Evolutionary conservation across 2,329 filamentous ascomycete genomes (phyloP).

Genomic region (Pseudogymnoascus destructans): DNA sequence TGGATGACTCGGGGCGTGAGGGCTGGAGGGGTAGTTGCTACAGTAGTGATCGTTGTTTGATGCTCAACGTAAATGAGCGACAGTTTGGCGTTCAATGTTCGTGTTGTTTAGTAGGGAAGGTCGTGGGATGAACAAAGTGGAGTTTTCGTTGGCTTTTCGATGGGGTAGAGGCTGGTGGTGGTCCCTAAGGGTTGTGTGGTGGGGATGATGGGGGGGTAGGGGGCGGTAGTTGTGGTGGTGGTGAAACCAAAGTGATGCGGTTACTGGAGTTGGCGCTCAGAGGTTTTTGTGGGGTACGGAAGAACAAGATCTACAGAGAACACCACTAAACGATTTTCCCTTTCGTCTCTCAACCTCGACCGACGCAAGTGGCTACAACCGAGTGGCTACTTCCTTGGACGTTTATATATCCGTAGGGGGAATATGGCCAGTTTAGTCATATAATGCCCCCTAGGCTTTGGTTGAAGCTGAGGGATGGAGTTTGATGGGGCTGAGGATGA

Average conservation of each 20-base stretch:
- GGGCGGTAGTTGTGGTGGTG: background rate
- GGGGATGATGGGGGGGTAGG: background rate
- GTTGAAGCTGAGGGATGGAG: background rate
- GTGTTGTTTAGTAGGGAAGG: conserved; percentile 6
- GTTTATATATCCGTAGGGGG: background rate
- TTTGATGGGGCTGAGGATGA: background rate
- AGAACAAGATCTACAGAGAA: background rate
- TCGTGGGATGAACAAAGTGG: background rate
- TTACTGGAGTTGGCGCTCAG: background rate
- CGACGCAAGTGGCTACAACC: conserved; percentile 2
- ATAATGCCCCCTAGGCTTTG: background rate
- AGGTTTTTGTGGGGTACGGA: background rate
- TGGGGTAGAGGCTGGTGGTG: conserved; percentile 3
- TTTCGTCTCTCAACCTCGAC: conserved; percentile 7
- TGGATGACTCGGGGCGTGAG: background rate
- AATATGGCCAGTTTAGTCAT: background rate
- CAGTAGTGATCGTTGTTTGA: background rate
- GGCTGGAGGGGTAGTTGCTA: background rate
- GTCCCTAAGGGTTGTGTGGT: background rate
- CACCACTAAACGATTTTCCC: background rate
- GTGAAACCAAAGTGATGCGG: background rate
- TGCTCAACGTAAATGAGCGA: background rate
- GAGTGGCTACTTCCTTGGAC: background rate
- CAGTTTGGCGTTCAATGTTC: background rate
- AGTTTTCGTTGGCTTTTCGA: conserved; percentile 8